Evolutionary conservation across 139 green algal species (phyloP).

Genomic region (Axilococcus clingmanii): DNA sequence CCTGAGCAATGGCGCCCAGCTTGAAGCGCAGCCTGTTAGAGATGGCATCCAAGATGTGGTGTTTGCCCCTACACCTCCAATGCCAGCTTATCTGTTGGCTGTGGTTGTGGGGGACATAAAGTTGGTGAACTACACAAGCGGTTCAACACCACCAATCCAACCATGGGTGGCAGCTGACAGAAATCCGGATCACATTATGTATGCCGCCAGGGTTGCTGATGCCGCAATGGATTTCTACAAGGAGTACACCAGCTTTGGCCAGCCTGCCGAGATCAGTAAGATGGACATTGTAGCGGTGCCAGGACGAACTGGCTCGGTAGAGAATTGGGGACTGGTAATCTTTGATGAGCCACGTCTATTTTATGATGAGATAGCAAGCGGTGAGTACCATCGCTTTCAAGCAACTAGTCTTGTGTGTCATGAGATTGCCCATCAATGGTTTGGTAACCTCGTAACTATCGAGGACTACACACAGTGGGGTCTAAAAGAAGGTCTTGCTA

Average conservation of each 20-base stretch:
- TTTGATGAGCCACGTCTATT: constrained; percentile 4
- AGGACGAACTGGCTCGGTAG: neutral
- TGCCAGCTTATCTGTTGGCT: constrained; percentile 5
- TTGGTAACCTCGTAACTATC: constrained; percentile 2
- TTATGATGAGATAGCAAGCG: neutral
- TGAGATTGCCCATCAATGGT: constrained; percentile 9
- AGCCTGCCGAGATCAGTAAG: no score
- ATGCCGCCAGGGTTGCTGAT: no score
- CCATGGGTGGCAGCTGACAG: no score
- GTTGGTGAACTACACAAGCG: no score
- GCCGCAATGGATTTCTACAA: no score
- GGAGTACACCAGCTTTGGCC: no score
- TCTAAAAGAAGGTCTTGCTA: constrained; percentile 6
- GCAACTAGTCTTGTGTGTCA: constrained; percentile 2
- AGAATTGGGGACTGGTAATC: constrained; percentile 10
- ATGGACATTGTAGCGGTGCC: constrained; percentile 7
- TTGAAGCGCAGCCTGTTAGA: neutral
- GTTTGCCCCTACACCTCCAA: constrained; percentile 3
- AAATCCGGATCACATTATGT: no score
- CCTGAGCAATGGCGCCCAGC: neutral
- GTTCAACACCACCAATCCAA: no score
- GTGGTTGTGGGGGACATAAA: neutral
- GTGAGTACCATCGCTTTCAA: neutral
- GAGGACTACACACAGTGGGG: neutral
- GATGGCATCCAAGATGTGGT: neutral